Conservation (phyloP, 108 stramenopile genomes). For the Cylindrotheca fusiformis region DNA sequence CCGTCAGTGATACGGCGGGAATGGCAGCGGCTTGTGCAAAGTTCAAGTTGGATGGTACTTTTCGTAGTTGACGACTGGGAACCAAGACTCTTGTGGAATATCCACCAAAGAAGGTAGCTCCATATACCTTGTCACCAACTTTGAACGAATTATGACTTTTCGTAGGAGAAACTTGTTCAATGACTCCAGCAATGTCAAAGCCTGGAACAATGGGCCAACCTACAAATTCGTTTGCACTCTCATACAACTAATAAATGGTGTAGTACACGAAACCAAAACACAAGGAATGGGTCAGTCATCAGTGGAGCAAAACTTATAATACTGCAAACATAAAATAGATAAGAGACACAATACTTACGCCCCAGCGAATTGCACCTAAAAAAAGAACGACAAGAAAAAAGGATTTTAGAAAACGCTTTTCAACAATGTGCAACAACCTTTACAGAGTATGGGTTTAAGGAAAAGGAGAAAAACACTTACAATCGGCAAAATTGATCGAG, state of each 20-base stretch:
- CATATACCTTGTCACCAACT: conserved; percentile 79
- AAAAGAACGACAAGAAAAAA: too few species aligned
- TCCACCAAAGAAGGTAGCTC: conserved; percentile 84
- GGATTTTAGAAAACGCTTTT: too few species aligned
- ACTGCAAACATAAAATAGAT: too few species aligned
- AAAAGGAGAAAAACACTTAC: too few species aligned
- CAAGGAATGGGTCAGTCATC: too few species aligned
- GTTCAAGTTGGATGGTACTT: conserved; percentile 49
- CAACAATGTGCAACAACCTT: too few species aligned
- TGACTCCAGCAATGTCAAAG: conserved; percentile 79
- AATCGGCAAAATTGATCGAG: conserved; percentile 84
- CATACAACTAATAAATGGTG: conserved; percentile 48
- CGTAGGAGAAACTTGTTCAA: conserved; percentile 37
- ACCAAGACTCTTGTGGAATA: conserved; percentile 72
- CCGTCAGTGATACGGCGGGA: conserved; percentile 83
- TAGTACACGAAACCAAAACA: too few species aligned
- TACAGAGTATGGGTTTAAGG: too few species aligned
- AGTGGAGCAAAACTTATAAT: too few species aligned
- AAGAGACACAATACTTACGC: too few species aligned
- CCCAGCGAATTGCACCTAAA: too few species aligned
- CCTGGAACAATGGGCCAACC: conserved; percentile 92
- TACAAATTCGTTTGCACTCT: conserved; percentile 79
- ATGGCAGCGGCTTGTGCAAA: conserved; percentile 67
- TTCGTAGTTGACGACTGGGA: conserved; percentile 70
- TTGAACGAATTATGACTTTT: conserved; percentile 17